A percentile compares a stretch with the other conserved stretches of the same genome.
Evolutionary conservation across 2,329 filamentous ascomycete species (phyloP).

Genomic region (Pseudocercospora fuligena): DNA sequence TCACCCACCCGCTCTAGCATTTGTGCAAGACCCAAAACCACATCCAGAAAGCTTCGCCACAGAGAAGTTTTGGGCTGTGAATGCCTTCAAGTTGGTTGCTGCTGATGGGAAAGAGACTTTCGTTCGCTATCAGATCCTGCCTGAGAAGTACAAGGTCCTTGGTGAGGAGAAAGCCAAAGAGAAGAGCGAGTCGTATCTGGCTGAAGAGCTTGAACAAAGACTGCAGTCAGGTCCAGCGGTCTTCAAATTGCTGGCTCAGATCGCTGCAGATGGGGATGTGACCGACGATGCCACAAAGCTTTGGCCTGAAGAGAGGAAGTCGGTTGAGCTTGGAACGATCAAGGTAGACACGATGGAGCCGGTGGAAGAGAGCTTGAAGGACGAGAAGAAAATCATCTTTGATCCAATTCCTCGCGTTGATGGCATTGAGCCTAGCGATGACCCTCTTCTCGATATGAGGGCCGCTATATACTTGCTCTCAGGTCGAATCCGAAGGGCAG

Average conservation of each 20-base stretch:
- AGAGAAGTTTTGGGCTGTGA: conserved; percentile 56
- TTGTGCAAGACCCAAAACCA: conserved; percentile 57
- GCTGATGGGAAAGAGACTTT: conserved; percentile 49
- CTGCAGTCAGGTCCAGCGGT: conserved; percentile 45
- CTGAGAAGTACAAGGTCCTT: conserved; percentile 48
- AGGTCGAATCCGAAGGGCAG: conserved; percentile 56
- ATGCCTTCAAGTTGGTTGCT: conserved; percentile 55
- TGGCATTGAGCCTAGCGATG: conserved; percentile 58
- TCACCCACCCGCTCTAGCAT: conserved; percentile 55
- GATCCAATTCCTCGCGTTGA: conserved; percentile 62
- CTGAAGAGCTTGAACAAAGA: conserved; percentile 52
- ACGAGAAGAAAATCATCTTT: conserved; percentile 61
- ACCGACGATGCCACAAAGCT: conserved; percentile 56
- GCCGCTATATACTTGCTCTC: conserved; percentile 62
- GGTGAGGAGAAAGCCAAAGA: conserved; percentile 44
- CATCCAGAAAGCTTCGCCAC: conserved; percentile 55
- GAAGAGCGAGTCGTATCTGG: conserved; percentile 53
- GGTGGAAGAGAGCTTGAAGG: conserved; percentile 43
- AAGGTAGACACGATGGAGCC: conserved; percentile 48
- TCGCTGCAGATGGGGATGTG: conserved; percentile 55
- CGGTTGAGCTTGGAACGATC: conserved; percentile 58
- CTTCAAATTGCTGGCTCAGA: conserved; percentile 57
- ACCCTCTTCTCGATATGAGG: conserved; percentile 62
- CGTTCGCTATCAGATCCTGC: conserved; percentile 57
- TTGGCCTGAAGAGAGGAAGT: conserved; percentile 58